Conservation (phyloP, 2,329 filamentous ascomycete genomes). For the Phialemoniopsis sp. region DNA sequence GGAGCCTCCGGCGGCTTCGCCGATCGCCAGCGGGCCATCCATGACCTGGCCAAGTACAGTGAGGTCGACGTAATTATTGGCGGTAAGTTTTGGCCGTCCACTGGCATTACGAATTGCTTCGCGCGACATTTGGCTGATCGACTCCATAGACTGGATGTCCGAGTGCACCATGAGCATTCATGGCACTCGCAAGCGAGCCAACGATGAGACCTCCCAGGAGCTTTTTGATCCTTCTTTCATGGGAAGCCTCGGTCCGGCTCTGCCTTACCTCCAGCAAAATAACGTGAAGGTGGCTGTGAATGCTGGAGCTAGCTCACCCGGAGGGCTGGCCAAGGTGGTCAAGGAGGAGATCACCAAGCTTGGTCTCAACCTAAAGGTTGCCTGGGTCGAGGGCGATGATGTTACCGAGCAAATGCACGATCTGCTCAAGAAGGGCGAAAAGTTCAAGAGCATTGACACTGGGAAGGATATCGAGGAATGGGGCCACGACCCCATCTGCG, state of each 20-base stretch:
- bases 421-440: constrained; percentile 1
- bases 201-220: neutral
- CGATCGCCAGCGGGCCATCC: constrained; percentile 33
- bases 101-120: too few species aligned
- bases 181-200: constrained; percentile 17
- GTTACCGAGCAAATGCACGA: constrained; percentile 11
- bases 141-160: constrained; percentile 20
- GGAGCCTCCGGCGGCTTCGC: constrained; percentile 37
- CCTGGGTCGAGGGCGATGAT: constrained; percentile 24
- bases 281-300: constrained; percentile 25
- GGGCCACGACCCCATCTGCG: constrained; percentile 3
- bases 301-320: constrained; percentile 23
- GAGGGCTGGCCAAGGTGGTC: constrained; percentile 10
- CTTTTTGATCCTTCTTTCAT: constrained; percentile 24
- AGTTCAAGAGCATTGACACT: constrained; percentile 3
- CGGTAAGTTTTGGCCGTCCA: too few species aligned
- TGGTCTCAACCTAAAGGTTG: constrained; percentile 18
- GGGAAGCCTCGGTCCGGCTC: constrained; percentile 22
- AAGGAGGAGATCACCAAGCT: constrained; percentile 8
- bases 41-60: constrained; percentile 25
- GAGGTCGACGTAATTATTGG: constrained; percentile 22
- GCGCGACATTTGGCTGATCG: too few species aligned
- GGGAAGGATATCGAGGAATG: constrained; percentile 4
- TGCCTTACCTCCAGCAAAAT: constrained; percentile 16
- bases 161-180: constrained; percentile 22